These are phyloP conservation scores for Protea cynaroides DNA, from an alignment of 164 flowering plant species.

Conservation along the genomic window DNA sequence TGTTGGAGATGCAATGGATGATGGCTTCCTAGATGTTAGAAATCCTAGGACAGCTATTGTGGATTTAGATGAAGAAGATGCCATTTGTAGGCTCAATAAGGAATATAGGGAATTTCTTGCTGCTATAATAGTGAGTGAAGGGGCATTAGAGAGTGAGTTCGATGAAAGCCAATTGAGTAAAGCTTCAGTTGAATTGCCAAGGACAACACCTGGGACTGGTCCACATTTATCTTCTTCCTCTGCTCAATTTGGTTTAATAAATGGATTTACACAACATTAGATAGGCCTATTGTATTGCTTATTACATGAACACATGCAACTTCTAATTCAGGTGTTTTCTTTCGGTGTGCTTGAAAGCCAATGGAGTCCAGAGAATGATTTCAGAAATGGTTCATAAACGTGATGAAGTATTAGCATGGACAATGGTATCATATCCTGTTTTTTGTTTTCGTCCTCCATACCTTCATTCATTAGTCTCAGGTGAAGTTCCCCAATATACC, in stretches of 20 bases:
- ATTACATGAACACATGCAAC: slow-evolving; percentile 89
- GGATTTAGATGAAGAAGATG: slow-evolving; percentile 59
- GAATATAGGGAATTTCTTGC: slow-evolving; percentile 92
- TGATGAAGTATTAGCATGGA: slow-evolving; percentile 44
- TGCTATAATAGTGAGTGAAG: slow-evolving; percentile 87
- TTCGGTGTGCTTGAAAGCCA: slow-evolving; percentile 68
- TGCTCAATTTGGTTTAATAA: slow-evolving; percentile 23
- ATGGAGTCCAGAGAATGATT: slow-evolving; percentile 50
- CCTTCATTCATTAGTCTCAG: slow-evolving; percentile 44
- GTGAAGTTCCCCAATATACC: slow-evolving; percentile 21
- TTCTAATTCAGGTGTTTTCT: slow-evolving; percentile 82
- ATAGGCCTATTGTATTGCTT: slow-evolving; percentile 81
- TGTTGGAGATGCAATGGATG: slow-evolving; percentile 20
- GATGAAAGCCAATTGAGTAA: slow-evolving; percentile 43
- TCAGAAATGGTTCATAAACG: slow-evolving; percentile 54
- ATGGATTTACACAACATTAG: slow-evolving; percentile 70
- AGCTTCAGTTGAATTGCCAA: slow-evolving; percentile 24
- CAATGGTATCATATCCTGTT: slow-evolving; percentile 50
- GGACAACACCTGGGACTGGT: slow-evolving; percentile 14
- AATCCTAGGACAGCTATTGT: slow-evolving; percentile 16
- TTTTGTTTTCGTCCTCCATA: slow-evolving; percentile 49
- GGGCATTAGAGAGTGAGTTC: slow-evolving; percentile 79
- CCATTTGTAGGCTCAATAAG: slow-evolving; percentile 83
- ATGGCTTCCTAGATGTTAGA: slow-evolving; percentile 16
- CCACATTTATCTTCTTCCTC: slow-evolving; percentile 20